Evolutionary conservation across 306 rosid genomes (phyloP), one percentile per base, ranked within the genome.

Genomic region (Pueraria montana): DNA sequence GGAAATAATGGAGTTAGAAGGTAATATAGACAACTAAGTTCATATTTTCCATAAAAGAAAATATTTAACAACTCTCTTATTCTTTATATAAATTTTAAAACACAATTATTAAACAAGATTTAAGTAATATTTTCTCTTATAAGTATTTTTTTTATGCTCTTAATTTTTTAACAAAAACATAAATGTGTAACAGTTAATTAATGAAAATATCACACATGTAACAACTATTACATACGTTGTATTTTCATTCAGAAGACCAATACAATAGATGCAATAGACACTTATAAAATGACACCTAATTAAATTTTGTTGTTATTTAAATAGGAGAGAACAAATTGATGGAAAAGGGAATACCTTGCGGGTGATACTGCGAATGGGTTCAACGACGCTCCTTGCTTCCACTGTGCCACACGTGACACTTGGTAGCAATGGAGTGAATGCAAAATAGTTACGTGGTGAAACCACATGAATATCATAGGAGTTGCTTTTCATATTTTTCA

Each of bases 401-500:
- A 96, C 98, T 0, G 98, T 90, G 70, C 99, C 99, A 80, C 91
- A 83, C 5, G 99, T 96, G 32, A 96, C 97, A 79, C 98, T 96
- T 18, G 99, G 99, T 18, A 96, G 81, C 88, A 96, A 67, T 64
- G 99, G 99, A 34, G 99, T 96, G 85, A 96, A 96, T 2, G 98
- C 94, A 88, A 96, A 96, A 78, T 91, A 96, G 85, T 96, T 96
- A 17, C 99, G 93, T 38, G 99, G 99, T 16, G 99, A 96, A 62
- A 96, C 89, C 75, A 96, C 92, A 59, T 92, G 92, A 82, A 96
- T 89, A 46, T 96, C 99, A 78, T 87, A 96, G 11, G 87, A 74
- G 5, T 91, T 66, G 74, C 40, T 72, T 20, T 87, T 92, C 38
- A 96, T 83, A 59, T 81, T 92, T 85, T 89, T 96, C 75, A 93